phyloP scores from a whole-genome alignment of 208 protist species.

The Leishmania guyanensis region DNA sequence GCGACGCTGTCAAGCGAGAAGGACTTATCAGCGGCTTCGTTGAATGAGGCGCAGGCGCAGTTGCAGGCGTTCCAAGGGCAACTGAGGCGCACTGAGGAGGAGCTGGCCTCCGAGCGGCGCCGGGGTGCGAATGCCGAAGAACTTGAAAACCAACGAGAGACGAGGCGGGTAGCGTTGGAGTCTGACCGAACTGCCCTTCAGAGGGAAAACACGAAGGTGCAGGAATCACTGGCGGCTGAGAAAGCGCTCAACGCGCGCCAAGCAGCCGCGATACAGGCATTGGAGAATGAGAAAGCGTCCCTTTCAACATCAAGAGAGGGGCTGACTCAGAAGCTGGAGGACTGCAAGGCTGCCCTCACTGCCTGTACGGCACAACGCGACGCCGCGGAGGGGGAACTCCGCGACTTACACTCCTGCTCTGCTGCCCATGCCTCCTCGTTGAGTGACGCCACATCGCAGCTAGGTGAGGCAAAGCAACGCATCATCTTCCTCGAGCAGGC shows the following conservation, averaged over 20 bases:
- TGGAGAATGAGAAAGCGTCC: slow-evolving; percentile 33
- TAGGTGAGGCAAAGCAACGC: slow-evolving; percentile 10
- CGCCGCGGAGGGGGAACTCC: slow-evolving; percentile 7
- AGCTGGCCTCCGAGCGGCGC: slow-evolving; percentile 23
- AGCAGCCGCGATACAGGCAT: slow-evolving; percentile 13
- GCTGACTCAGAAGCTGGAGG: slow-evolving; percentile 18
- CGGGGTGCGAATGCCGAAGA: not conserved
- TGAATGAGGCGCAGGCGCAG: slow-evolving; percentile 15
- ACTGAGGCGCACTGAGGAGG: slow-evolving; percentile 12
- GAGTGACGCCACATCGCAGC: slow-evolving; percentile 10
- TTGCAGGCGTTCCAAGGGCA: slow-evolving; percentile 21
- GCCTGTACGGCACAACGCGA: slow-evolving; percentile 14
- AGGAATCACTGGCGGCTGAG: slow-evolving; percentile 16
- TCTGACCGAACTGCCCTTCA: slow-evolving; percentile 6
- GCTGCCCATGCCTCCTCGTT: slow-evolving; percentile 19
- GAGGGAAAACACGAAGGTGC: slow-evolving; percentile 2
- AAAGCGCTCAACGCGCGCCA: slow-evolving; percentile 18
- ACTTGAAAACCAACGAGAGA: slow-evolving; percentile 9
- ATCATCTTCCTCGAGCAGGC: slow-evolving; percentile 11
- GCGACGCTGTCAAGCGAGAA: slow-evolving; percentile 37
- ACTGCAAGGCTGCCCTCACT: slow-evolving; percentile 12
- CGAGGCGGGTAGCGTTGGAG: slow-evolving; percentile 20
- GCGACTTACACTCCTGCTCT: slow-evolving; percentile 1
- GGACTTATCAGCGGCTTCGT: slow-evolving; percentile 6
- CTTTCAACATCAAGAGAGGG: slow-evolving; percentile 10